A percentile compares a stretch with the other conserved stretches of the same genome.
Conservation (phyloP, 805 yeast genomes). For the Pichia cabralensis region DNA sequence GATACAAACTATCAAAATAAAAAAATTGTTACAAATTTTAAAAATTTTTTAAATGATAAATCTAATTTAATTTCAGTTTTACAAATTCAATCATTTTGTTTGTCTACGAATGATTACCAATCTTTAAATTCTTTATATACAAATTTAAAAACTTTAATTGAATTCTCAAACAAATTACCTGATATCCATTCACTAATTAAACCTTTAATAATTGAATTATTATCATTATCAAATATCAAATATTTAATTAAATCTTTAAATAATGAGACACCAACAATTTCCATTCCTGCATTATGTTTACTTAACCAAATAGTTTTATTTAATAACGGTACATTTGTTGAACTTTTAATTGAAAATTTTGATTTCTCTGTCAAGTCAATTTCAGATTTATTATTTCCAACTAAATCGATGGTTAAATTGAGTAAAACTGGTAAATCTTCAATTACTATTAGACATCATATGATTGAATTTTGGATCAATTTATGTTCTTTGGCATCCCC, state of each 20-base stretch:
- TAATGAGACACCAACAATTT: conserved; percentile 43
- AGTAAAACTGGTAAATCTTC: conserved; percentile 28
- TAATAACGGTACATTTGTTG: conserved; percentile 40
- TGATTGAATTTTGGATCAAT: conserved; percentile 52
- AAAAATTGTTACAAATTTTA: conserved; percentile 11
- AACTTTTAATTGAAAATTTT: conserved; percentile 51
- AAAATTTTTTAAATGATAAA: conserved; percentile 21
- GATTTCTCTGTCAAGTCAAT: conserved; percentile 57
- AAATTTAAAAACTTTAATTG: conserved; percentile 30
- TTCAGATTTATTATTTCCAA: conserved; percentile 50
- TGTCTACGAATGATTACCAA: conserved; percentile 42
- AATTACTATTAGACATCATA: conserved; percentile 43
- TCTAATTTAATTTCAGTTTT: conserved; percentile 26
- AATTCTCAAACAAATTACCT: conserved; percentile 13
- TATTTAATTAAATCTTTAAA: conserved; percentile 60
- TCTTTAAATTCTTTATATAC: conserved; percentile 37
- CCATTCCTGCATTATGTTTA: conserved; percentile 54
- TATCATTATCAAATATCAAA: conserved; percentile 44
- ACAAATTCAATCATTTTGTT: conserved; percentile 32
- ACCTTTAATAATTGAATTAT: conserved; percentile 40
- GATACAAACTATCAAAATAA: conserved; percentile 4
- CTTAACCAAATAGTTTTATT: conserved; percentile 42
- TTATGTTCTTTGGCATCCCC: conserved; percentile 42
- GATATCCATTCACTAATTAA: conserved; percentile 20
- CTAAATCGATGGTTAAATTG: conserved; percentile 31